Evolutionary conservation across 163 green algal genomes (phyloP), one percentile per base, ranked within the genome.

Genomic region (Prototheca cutis): DNA sequence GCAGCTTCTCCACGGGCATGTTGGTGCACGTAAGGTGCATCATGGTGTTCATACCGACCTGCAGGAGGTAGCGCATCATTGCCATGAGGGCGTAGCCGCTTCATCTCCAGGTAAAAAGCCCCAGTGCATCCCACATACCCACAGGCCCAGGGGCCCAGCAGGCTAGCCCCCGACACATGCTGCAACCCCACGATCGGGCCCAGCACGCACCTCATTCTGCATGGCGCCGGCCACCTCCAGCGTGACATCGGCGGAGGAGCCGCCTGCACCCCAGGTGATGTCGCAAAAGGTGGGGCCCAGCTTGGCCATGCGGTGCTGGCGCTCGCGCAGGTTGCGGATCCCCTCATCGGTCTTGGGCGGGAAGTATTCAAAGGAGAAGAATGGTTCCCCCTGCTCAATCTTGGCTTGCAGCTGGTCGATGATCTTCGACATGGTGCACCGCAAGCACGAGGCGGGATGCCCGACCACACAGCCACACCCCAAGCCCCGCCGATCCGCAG

Each of bases 21-120:
- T 98, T 98, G 59, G 91, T 98, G 80, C 91, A 98, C 2, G 91
- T 98, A 45, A 98, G 73, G 77, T 98, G 91, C 91, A 98, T 98
- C 87, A 97, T 97, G 18, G 88, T 96, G 76, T 97, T 89, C 31
- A 97, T 82, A 58, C 88, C 85, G 2, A 97, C 71, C 90, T 96
- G 78, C 47, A 71, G 0, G 36, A 25, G 31, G n/a, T n/a, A n/a
- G n/a, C n/a, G n/a, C n/a, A n/a, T n/a, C n/a, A n/a, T n/a, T n/a
- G n/a, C n/a, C n/a, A n/a, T n/a, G n/a, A n/a, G n/a, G n/a, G n/a
- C n/a, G n/a, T n/a, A n/a, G n/a, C n/a, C n/a, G n/a, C n/a, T n/a
- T n/a, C n/a, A n/a, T n/a, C n/a, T n/a, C n/a, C n/a, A n/a, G n/a
- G n/a, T n/a, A n/a, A n/a, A n/a, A n/a, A n/a, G n/a, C n/a, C n/a